A percentile compares a stretch with the other conserved stretches of the same genome.
These are phyloP conservation scores for Immersiella caudata DNA, from an alignment of 495 filamentous ascomycete genomes.

Conservation along the genomic window DNA sequence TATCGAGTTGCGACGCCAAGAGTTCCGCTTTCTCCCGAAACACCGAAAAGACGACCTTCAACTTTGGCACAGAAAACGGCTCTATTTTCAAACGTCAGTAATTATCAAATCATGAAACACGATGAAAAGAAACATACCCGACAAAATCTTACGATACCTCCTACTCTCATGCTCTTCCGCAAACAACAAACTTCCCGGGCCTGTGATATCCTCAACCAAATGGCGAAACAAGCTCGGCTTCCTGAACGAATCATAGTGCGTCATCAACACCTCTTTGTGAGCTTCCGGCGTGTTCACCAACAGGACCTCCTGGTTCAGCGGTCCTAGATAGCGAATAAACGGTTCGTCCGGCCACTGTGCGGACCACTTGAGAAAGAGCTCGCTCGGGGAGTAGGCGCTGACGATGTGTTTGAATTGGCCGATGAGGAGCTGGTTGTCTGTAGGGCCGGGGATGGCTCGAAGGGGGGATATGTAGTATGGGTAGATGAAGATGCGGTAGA, in stretches of 20 bases:
- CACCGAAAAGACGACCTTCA: conserved; percentile 30
- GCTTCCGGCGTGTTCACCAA: conserved; percentile 34
- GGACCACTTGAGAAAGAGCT: conserved; percentile 27
- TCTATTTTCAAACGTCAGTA: conserved; percentile 5
- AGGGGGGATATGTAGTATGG: conserved; percentile 30
- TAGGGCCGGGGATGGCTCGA: conserved; percentile 29
- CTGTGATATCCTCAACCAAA: conserved; percentile 31
- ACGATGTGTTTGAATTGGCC: conserved; percentile 27
- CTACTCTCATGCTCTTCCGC: conserved; percentile 34
- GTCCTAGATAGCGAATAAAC: conserved; percentile 34
- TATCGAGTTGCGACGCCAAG: conserved; percentile 14
- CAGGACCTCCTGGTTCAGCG: conserved; percentile 33
- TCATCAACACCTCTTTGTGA: conserved; percentile 34
- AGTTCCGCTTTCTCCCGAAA: conserved; percentile 29
- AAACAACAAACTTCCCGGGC: conserved; percentile 33
- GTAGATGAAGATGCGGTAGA: conserved; percentile 32
- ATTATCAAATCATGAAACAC: background rate
- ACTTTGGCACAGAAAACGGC: conserved; percentile 29
- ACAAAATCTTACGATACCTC: conserved; percentile 31
- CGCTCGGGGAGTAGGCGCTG: conserved; percentile 25
- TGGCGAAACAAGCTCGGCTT: conserved; percentile 32
- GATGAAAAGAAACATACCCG: background rate
- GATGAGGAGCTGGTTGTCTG: conserved; percentile 26
- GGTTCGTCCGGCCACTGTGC: conserved; percentile 22
- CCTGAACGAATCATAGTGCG: conserved; percentile 33